Evolutionary conservation across 768 basidiomycete genomes (phyloP).

Genomic region (Leccinum rimulosum): DNA sequence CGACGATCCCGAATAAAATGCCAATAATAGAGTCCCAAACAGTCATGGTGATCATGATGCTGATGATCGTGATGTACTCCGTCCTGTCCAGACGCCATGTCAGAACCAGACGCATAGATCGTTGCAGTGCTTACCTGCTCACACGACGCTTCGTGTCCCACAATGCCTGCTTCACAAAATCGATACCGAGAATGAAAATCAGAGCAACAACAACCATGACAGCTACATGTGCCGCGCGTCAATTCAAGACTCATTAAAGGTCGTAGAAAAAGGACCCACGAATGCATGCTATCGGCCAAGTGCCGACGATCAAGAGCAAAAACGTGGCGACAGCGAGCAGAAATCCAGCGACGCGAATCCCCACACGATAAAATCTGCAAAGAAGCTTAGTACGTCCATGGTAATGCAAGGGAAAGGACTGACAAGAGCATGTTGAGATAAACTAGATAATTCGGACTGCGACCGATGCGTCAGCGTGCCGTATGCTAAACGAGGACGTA

Average conservation of each 20-base stretch:
- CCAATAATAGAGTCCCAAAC: conserved; percentile 91
- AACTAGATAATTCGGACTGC: conserved; percentile 82
- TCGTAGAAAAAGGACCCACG: conserved; percentile 49
- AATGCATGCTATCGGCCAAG: conserved; percentile 86
- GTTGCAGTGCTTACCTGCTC: conserved; percentile 50
- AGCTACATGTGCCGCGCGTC: conserved; percentile 42
- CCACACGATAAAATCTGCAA: conserved; percentile 84
- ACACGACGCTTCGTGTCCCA: conserved; percentile 95
- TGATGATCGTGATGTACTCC: conserved; percentile 84
- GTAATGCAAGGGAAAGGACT: conserved; percentile 12
- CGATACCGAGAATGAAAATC: conserved; percentile 92
- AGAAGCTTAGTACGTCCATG: not conserved
- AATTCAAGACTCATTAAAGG: not conserved
- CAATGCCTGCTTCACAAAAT: conserved; percentile 90
- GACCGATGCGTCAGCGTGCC: conserved; percentile 6
- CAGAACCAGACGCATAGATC: not conserved
- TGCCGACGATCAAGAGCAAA: conserved; percentile 75
- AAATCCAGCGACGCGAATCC: conserved; percentile 79
- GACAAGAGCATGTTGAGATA: conserved; percentile 85
- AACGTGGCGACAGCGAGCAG: too few relatives aligned
- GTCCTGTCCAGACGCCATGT: conserved; percentile 39
- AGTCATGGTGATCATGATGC: conserved; percentile 92
- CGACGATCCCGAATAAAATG: conserved; percentile 86
- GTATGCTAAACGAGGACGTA: conserved; percentile 35
- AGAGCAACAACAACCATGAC: conserved; percentile 89